These are phyloP conservation scores for Skeletonema grethae DNA, from an alignment of 108 stramenopile species.

Conservation along the genomic window DNA sequence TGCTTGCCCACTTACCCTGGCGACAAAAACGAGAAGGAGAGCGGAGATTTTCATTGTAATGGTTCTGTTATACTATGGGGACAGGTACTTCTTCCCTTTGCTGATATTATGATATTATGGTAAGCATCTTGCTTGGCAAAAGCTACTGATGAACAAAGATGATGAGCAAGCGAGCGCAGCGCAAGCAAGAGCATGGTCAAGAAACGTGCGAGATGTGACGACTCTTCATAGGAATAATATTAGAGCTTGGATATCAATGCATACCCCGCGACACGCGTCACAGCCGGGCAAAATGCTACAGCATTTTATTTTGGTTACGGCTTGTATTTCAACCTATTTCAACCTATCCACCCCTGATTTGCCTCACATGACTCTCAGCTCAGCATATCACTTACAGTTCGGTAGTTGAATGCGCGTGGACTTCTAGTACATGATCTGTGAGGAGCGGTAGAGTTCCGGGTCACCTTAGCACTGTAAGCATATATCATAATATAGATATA, in stretches of 20 bases:
- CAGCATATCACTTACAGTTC: too few species aligned
- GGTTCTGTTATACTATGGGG: not conserved
- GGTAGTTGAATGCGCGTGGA: too few species aligned
- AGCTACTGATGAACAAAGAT: too few species aligned
- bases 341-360: too few species aligned
- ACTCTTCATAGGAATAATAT: not conserved
- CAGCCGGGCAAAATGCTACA: not conserved
- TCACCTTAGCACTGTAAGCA: not conserved
- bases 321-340: not conserved
- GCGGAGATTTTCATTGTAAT: not conserved
- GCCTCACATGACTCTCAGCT: too few species aligned
- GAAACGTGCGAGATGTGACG: not conserved
- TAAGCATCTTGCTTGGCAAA: too few species aligned
- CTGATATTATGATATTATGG: too few species aligned
- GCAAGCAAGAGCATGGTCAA: too few species aligned
- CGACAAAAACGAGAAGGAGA: not conserved
- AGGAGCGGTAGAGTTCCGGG: too few species aligned
- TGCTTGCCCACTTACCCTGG: not conserved
- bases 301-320: not conserved
- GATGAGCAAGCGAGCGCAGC: too few species aligned
- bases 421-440: too few species aligned
- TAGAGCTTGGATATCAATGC: not conserved
- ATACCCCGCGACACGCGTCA: conserved; percentile 1
- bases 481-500: not conserved
- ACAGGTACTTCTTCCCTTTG: too few species aligned